Evolutionary conservation across 208 protist species (phyloP), one percentile per base, ranked within the genome.

Genomic region (Trypanosoma melophagium): DNA sequence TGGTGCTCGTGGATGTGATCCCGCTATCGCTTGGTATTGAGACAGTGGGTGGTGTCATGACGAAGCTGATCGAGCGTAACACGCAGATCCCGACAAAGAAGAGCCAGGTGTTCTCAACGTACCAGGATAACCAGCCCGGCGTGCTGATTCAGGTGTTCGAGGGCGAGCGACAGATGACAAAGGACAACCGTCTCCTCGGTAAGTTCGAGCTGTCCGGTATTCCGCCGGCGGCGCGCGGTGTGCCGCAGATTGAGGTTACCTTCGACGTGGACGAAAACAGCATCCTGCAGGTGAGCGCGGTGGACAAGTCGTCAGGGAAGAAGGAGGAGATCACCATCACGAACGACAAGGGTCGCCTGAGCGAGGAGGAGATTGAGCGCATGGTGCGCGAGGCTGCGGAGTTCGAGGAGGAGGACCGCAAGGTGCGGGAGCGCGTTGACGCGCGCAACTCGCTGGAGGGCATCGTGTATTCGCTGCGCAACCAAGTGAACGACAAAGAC

Each of bases 221-320:
- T 44, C 84, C 85, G 5, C 80, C 85, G 21, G 66, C 80, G 59
- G 81, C 88, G 24, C 87, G 87, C 50, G 97, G 98, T 83, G 96
- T 98, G 51, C 94, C 97, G 47, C 97, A 98, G 83, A 99, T 99
- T 77, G 97, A 99, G 72, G 98, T 99, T 42, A 97, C 90, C 21
- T 99, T 99, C 66, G 98, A 99, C 86, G 82, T 99, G 25, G 97
- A 99, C 86, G 95, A 96, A 57, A 98, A 99, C 79, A 97, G 98
- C 74, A 99, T 99, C 75, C 82, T 99, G 38, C 82, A 98, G 68
- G 98, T 99, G 24, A 72, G 66, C 41, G 98, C 98, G 38, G 77
- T 75, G 49, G 98, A 99, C 74, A 96, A 98, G 86, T 74, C 78
- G 22, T 96, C 92, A 16, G 97, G 97, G 38, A 85, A 88, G 50